These are phyloP conservation scores for Umbelopsis sp. DNA, from an alignment of 192 early-diverging fungal species.

Conservation along the genomic window DNA sequence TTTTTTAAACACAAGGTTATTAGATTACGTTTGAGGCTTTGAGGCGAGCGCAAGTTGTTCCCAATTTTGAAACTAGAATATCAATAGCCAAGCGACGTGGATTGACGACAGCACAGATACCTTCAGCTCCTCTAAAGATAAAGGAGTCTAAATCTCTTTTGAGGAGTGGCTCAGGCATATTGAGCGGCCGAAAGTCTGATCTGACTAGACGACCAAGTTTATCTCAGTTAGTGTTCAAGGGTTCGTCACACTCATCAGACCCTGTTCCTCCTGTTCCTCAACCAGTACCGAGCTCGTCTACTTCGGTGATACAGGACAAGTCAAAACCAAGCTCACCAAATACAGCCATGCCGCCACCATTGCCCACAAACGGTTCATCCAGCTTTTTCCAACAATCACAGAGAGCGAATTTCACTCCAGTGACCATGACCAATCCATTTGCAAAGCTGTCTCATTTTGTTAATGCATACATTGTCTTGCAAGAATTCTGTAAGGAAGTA, in stretches of 20 bases:
- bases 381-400: constrained; percentile 37
- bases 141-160: constrained; percentile 6
- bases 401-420: constrained; percentile 36
- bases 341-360: constrained; percentile 31
- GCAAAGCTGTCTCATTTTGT: constrained; percentile 53
- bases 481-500: constrained; percentile 68
- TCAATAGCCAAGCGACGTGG: constrained; percentile 42
- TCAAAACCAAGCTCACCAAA: constrained; percentile 25
- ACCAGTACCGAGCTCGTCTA: constrained; percentile 6
- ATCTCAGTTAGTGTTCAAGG: constrained; percentile 35
- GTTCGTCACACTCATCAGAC: constrained; percentile 24
- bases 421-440: constrained; percentile 45
- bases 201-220: constrained; percentile 25
- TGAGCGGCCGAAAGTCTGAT: constrained; percentile 6
- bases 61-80: constrained; percentile 46
- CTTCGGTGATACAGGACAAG: constrained; percentile 5
- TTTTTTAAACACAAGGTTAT: background rate
- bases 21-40: constrained; percentile 42
- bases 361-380: constrained; percentile 32
- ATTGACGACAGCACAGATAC: constrained; percentile 19
- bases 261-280: constrained; percentile 16
- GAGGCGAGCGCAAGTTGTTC: constrained; percentile 41
- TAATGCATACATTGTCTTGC: constrained; percentile 59
- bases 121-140: constrained; percentile 6
- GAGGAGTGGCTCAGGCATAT: background rate